A percentile compares a stretch with the other conserved stretches of the same genome.
Evolutionary conservation across 139 green algal species (phyloP).

Genomic region (Chlorella sp.): DNA sequence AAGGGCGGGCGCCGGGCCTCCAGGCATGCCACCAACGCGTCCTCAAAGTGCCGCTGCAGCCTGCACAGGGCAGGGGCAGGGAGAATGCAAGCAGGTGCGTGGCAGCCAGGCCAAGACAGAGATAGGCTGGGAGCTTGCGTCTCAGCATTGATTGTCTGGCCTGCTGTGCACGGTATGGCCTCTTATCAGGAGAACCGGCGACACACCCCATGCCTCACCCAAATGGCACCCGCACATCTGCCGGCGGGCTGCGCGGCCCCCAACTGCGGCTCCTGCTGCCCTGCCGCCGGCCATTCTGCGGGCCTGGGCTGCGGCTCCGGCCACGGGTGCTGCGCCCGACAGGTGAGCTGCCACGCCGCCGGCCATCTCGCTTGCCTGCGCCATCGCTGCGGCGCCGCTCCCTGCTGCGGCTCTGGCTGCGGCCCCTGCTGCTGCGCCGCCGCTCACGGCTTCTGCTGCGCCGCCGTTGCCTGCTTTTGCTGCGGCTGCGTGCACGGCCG

Average conservation of each 20-base stretch:
- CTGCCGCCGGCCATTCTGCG: not conserved
- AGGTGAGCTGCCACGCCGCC: not conserved
- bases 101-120: too few relatives aligned
- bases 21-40: slow-evolving; percentile 13
- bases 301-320: not conserved
- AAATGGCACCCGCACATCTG: not conserved
- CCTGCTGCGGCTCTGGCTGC: slow-evolving; percentile 4
- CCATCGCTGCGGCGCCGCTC: not conserved
- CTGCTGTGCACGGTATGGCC: too few relatives aligned
- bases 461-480: not conserved
- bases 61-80: too few relatives aligned
- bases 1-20: slow-evolving; percentile 12
- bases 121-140: too few relatives aligned
- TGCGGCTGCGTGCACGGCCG: not conserved
- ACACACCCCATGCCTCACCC: not conserved
- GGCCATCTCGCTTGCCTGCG: not conserved
- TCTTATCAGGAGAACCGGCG: too few relatives aligned
- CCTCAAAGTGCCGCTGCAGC: slow-evolving; percentile 15
- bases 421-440: not conserved
- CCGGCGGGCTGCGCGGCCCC: not conserved
- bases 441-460: not conserved
- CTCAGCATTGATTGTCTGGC: too few relatives aligned
- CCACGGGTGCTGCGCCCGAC: not conserved
- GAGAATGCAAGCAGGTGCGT: too few relatives aligned
- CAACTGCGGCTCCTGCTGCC: slow-evolving; percentile 4